Conservation (phyloP, 768 basidiomycete genomes). For the Panaeolus papilionaceus region DNA sequence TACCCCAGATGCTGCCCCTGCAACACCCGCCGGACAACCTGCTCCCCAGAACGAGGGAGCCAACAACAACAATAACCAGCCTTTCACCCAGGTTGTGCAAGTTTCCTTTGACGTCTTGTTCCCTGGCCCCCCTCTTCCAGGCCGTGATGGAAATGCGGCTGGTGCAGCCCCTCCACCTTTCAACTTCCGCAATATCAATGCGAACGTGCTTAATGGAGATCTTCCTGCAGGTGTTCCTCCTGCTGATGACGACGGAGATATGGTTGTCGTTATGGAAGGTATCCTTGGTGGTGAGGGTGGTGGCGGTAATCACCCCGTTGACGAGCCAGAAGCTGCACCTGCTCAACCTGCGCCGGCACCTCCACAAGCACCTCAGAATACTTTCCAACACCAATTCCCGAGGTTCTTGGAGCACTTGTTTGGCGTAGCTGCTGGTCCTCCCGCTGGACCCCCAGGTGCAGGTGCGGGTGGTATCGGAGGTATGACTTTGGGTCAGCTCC, state of each 20-base stretch:
- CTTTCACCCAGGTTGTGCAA: constrained; percentile 7
- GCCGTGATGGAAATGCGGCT: constrained; percentile 14
- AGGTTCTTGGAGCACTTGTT: not conserved
- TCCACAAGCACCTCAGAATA: not conserved
- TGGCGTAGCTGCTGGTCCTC: not conserved
- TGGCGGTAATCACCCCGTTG: not conserved
- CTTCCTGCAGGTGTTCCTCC: constrained; percentile 9
- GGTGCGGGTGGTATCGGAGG: not conserved
- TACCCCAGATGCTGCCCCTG: not conserved
- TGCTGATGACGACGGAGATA: constrained; percentile 15
- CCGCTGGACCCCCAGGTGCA: not conserved
- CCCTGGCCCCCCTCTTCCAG: constrained; percentile 11
- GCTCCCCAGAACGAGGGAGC: not conserved
- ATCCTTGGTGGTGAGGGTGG: not conserved
- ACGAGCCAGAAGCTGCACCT: not conserved
- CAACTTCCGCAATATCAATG: not conserved
- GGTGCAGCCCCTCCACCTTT: not conserved
- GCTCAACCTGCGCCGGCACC: not conserved
- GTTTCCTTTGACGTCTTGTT: constrained; percentile 15
- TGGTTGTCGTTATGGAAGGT: constrained; percentile 17
- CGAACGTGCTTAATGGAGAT: not conserved
- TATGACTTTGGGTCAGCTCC: constrained; percentile 3
- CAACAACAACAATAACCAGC: constrained; percentile 2
- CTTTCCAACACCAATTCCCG: constrained; percentile 15
- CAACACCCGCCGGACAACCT: not conserved